Evolutionary conservation across 768 basidiomycete species (phyloP), one percentile per base, ranked within the genome.

Genomic region (Lactifluus hygrophoroides): DNA sequence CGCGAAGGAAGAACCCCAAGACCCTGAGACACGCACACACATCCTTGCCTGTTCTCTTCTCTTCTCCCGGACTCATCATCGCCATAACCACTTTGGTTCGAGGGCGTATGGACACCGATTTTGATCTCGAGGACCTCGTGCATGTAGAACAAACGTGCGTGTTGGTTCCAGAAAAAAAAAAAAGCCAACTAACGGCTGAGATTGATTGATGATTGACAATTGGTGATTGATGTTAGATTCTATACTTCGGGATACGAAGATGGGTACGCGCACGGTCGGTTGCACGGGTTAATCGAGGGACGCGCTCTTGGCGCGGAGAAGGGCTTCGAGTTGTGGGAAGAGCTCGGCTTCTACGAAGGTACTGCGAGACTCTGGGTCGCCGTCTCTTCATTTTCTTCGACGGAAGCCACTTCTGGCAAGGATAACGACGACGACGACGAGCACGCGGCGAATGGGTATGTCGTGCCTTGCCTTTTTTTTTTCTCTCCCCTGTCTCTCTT

Each of bases 311-410:
- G 94, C 2, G 79, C 85, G 54, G 87, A 92, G 65, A 94, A 95
- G 65, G 90, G 89, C 0, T 97, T 85, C 70, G 94, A 95, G 71
- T 84, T 96, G 72, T 97, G 94, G 93, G 94, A 97, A 70, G 95
- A 99, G 70, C 79, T 99, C 13, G 94, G 90, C 2, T 97, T 86
- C 66, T 94, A 94, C 69, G 81, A 94, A 65, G 95, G 94, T 5
- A 87, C 88, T 65, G 91, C 91, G 2, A 61, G 66, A 54, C 80
- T 84, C 55, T 96, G 90, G 90, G 70, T 74, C 58, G 75, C 75
- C 2, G 71, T 89, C 53, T 74, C 74, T 42, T n/a, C n/a, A n/a
- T 5, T 32, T 10, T 5, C 32, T 10, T 49, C 56, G 27, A 65
- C 71, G 21, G 71, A 71, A 52, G 74, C 77, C 55, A 71, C n/a